These are phyloP conservation scores for Gamsiella multidivaricata DNA, from an alignment of 192 early-diverging fungal genomes.

Conservation along the genomic window DNA sequence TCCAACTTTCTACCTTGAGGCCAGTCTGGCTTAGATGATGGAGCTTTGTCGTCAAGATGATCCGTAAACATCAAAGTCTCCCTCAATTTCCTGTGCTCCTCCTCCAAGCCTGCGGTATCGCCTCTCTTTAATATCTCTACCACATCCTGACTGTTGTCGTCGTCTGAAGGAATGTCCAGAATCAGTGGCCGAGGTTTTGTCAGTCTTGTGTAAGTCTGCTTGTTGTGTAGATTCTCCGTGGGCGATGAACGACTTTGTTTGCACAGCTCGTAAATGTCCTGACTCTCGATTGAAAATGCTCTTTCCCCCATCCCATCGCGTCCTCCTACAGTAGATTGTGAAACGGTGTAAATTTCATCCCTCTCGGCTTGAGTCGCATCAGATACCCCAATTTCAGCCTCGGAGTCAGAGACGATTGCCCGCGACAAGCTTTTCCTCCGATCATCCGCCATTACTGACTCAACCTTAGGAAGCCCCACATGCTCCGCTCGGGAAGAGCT, in stretches of 20 bases:
- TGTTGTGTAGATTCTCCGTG: not conserved
- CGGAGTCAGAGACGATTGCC: slow-evolving; percentile 32
- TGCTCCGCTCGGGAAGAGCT: slow-evolving; percentile 6
- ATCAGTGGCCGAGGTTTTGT: slow-evolving; percentile 37
- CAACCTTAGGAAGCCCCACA: slow-evolving; percentile 15
- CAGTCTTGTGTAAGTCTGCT: not conserved
- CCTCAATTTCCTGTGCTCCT: slow-evolving; percentile 15
- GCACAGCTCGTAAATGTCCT: not conserved
- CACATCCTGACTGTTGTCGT: not conserved
- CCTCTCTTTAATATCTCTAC: not conserved
- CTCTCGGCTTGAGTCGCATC: not conserved
- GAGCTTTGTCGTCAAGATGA: slow-evolving; percentile 1
- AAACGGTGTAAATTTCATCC: not conserved
- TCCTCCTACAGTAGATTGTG: not conserved
- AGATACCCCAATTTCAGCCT: slow-evolving; percentile 1
- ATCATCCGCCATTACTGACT: not conserved
- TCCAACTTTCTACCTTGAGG: not conserved
- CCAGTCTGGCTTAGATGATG: not conserved
- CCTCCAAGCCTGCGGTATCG: not conserved
- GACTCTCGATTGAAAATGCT: not conserved
- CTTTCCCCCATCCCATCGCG: not conserved
- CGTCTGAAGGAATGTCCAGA: slow-evolving; percentile 17
- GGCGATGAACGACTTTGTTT: not conserved
- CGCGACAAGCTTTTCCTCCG: not conserved
- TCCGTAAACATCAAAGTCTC: slow-evolving; percentile 17